Percentiles rank a stretch among this genome's conserved stretches.
Conservation (phyloP, 2,329 filamentous ascomycete species). For the Hymenoscyphus linearis region DNA sequence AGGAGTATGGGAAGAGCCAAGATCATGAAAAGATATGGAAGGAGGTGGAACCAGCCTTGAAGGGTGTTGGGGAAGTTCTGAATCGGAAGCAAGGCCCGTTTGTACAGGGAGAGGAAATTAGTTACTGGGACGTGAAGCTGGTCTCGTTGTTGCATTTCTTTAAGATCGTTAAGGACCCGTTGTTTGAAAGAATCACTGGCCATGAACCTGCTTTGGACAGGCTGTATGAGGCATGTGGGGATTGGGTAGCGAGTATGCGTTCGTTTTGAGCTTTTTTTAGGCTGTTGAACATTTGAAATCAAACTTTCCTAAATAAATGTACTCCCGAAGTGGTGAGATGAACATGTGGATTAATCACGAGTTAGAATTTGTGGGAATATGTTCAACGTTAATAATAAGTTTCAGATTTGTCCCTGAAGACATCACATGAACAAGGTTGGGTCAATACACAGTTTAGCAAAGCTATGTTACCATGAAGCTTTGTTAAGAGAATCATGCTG, state of each 20-base stretch:
- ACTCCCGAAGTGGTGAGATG: no score
- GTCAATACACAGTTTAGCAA: no score
- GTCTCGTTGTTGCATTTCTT: constrained; percentile 43
- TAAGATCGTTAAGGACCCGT: constrained; percentile 32
- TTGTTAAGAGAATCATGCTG: no score
- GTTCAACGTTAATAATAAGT: no score
- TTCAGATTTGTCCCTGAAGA: no score
- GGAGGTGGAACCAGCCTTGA: constrained; percentile 32
- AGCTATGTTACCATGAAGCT: no score
- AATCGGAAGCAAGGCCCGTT: not conserved
- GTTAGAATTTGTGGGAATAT: no score
- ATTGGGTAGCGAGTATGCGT: not conserved
- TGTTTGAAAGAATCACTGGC: not conserved
- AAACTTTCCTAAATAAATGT: no score
- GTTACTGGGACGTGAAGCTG: constrained; percentile 55
- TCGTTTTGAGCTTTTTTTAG: not conserved
- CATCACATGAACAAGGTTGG: no score
- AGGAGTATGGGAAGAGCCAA: constrained; percentile 42
- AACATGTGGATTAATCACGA: no score
- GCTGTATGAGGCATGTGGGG: not conserved
- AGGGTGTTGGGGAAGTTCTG: constrained; percentile 26
- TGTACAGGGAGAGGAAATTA: constrained; percentile 28
- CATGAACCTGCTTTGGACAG: not conserved
- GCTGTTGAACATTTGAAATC: no score
- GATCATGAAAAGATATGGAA: constrained; percentile 48